These are phyloP conservation scores for Russula sp. DNA, from an alignment of 768 basidiomycete species.

Conservation along the genomic window DNA sequence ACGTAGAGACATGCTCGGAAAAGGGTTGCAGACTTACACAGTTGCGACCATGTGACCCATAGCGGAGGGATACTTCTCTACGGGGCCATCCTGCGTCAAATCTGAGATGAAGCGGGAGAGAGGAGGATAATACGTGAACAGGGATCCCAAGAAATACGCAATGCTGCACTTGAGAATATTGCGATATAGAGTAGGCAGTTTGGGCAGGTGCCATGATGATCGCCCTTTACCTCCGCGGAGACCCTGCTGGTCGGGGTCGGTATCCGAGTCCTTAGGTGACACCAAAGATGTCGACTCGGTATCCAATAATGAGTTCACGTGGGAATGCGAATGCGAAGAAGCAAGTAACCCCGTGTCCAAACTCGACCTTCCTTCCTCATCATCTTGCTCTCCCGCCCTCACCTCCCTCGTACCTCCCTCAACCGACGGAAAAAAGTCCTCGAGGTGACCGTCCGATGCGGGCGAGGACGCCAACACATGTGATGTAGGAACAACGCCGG, in stretches of 20 bases:
- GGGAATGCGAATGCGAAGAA: no score
- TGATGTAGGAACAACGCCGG: neutral
- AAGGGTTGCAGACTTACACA: constrained; percentile 51
- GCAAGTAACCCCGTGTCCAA: neutral
- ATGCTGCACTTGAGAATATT: constrained; percentile 89
- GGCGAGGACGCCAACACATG: neutral
- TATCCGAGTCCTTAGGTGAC: neutral
- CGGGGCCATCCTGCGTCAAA: constrained; percentile 50
- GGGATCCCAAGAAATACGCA: constrained; percentile 83
- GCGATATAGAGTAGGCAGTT: constrained; percentile 51
- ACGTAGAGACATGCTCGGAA: neutral
- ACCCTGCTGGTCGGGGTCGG: constrained; percentile 4
- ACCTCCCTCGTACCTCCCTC: constrained; percentile 1
- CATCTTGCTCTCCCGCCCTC: neutral
- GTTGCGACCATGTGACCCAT: constrained; percentile 93
- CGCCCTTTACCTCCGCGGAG: neutral
- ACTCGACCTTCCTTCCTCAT: constrained; percentile 4
- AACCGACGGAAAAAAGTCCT: neutral
- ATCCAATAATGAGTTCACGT: neutral
- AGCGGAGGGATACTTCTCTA: constrained; percentile 55
- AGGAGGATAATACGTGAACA: constrained; percentile 86
- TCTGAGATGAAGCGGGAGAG: constrained; percentile 70
- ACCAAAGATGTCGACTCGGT: neutral
- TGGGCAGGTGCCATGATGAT: constrained; percentile 34
- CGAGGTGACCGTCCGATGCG: constrained; percentile 7